A percentile compares a stretch with the other conserved stretches of the same genome.
Conservation (phyloP, 306 rosid species). For the Gynostemma pentaphyllum region DNA sequence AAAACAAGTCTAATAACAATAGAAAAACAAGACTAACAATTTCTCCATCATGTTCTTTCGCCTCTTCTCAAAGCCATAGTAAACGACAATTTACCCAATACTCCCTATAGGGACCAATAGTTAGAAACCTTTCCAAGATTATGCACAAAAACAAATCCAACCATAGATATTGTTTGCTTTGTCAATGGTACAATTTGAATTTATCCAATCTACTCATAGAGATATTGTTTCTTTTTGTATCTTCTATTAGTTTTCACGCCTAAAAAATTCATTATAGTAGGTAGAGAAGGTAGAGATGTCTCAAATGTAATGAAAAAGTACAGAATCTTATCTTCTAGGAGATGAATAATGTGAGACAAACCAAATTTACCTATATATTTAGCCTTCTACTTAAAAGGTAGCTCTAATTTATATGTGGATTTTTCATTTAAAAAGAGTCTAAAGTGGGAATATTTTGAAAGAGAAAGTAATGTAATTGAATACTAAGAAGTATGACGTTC, state of each 20-base stretch:
- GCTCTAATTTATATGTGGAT: background rate
- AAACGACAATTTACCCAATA: background rate
- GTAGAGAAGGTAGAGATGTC: background rate
- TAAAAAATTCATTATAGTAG: background rate
- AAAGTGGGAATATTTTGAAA: constrained; percentile 3
- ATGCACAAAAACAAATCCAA: no score
- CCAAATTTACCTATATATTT: background rate
- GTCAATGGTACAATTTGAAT: background rate
- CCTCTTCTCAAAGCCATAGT: background rate
- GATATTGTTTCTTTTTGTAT: background rate
- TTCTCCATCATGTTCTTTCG: background rate
- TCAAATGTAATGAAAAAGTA: background rate
- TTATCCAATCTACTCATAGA: background rate
- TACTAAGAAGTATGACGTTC: background rate
- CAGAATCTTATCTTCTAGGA: background rate
- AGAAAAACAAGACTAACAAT: background rate
- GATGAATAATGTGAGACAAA: background rate
- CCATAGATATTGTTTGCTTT: no score
- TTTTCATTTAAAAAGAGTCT: background rate
- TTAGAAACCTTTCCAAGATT: background rate
- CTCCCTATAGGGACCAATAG: background rate
- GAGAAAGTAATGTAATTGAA: background rate
- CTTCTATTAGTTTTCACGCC: background rate
- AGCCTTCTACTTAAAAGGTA: background rate
- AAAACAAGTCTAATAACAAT: no score